Evolutionary conservation across 192 early-diverging fungal genomes (phyloP), one percentile per base, ranked within the genome.

Genomic region (Linderina pennispora): DNA sequence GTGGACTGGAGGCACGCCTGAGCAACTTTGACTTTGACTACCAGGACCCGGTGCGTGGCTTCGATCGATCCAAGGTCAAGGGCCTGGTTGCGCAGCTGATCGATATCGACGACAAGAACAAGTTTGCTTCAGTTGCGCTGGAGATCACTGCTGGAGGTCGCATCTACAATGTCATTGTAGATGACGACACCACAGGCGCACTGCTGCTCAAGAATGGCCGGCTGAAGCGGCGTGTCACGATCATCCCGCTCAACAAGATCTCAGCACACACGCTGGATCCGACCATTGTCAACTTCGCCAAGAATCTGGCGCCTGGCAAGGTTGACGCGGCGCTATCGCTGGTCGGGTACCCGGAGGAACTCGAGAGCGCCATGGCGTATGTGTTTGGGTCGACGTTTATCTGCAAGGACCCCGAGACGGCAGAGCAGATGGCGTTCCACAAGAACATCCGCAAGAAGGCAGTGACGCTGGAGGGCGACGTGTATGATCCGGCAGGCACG

Each of bases 161-260:
- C 40, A 77, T 99, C 13, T 96, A 90, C 62, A 93, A 97, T 61
- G 93, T 98, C 15, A 89, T 99, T n/a, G 91, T 99, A 0, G 81
- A 89, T 13, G 80, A 85, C 45, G 94, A 99, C 52, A 70, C 72
- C 2, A 78, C 91, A 1, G 93, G 85, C 8, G 65, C 84, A 1
- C 83, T 90, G 59, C 64, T 99, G 26, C 58, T 98, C 11, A 72
- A 90, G 43, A 75, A 80, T 14, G 93, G 93, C 21, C 74, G 72
- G 43, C 63, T 99, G 8, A 70, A 74, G 21, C 83, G 81, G 20
- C 77, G 92, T 1, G 83, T 89, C 11, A 98, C 94, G 2, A 79
- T 98, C 14, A 92, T 98, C 36, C 97, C 94, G 14, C 67, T 99
- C n/a, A 97, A 97, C 80, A 94, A 92, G 64, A 97, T 99, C 36